Evolutionary conservation across 805 yeast species (phyloP), one percentile per base, ranked within the genome.

Genomic region (Candida tallmaniae): DNA sequence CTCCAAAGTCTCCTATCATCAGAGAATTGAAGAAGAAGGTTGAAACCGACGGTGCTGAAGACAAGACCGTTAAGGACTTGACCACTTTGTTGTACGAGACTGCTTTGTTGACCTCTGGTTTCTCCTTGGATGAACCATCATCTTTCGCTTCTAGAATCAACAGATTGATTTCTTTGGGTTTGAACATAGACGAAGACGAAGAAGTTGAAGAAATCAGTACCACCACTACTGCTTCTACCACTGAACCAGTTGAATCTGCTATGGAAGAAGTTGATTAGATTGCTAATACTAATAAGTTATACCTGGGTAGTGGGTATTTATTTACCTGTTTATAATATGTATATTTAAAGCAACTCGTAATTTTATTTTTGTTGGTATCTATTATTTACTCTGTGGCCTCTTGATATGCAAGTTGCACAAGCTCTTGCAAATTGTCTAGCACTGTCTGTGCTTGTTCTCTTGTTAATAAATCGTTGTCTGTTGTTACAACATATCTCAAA

Each of bases 231-330:
- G 55, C 60, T 44, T 51, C 69, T 20, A 65, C 73, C 45, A 75
- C 74, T 46, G 80, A 78, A 42, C 78, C 80, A 56, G 88, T 80
- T 59, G 96, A 87, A 73, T 81, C 94, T 46, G 95, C 88, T 60
- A 93, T 90, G 98, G 98, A 90, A 78, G 98, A 90, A 75, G 97
- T 90, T 66, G 98, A 90, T 71, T 90, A 84, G 51, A 47, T 31
- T 15, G 3, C 10, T 7, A 7, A 20, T 7, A 20, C 10, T 20
- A 7, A 7, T 20, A 7, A 20, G 10, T 20, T 7, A 20, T 20
- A 6, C 12, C 26, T 10, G 12, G 26, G 12, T 10, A 23, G 42
- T 35, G 31, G 15, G 29, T 14, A 16, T 17, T 27, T 27, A 27
- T 27, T 22, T 23, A 33, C 39, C 32, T 36, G 39, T 36, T 29